These are phyloP conservation scores for Aspergillus novoparasiticus DNA, from an alignment of 2,329 filamentous ascomycete genomes.

Conservation along the genomic window DNA sequence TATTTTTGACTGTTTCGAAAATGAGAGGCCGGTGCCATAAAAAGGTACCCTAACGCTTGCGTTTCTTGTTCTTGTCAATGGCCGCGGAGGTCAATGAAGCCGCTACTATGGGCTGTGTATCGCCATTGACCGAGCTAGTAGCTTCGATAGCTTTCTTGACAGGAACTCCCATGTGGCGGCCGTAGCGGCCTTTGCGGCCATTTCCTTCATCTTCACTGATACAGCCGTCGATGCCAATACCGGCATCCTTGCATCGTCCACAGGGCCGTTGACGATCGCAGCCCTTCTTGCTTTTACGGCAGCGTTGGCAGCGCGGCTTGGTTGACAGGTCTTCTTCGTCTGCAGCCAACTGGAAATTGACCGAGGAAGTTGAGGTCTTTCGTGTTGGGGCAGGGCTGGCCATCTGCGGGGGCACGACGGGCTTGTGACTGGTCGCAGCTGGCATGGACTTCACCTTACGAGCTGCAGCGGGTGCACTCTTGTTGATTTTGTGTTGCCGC, in stretches of 20 bases:
- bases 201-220: conserved; percentile 98
- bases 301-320: conserved; percentile 96
- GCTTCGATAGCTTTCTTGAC: conserved; percentile 59
- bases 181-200: conserved; percentile 91
- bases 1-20: neutral
- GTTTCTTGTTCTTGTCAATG: conserved; percentile 68
- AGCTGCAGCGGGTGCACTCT: conserved; percentile 33
- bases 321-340: conserved; percentile 91
- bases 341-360: conserved; percentile 63
- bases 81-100: conserved; percentile 34
- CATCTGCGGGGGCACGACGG: conserved; percentile 42
- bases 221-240: conserved; percentile 88
- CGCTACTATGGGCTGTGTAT: conserved; percentile 43
- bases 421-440: conserved; percentile 32
- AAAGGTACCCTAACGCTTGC: conserved; percentile 57
- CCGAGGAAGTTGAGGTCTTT: conserved; percentile 58
- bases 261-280: conserved; percentile 96
- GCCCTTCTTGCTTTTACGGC: conserved; percentile 99
- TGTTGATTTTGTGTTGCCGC: conserved; percentile 37
- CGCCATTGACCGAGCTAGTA: conserved; percentile 55
- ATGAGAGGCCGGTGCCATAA: neutral
- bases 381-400: conserved; percentile 53
- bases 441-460: conserved; percentile 43
- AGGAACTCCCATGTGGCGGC: conserved; percentile 68
- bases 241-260: conserved; percentile 92